Evolutionary conservation across 441 rosid species (phyloP).

Genomic region (Populus tomentosa): DNA sequence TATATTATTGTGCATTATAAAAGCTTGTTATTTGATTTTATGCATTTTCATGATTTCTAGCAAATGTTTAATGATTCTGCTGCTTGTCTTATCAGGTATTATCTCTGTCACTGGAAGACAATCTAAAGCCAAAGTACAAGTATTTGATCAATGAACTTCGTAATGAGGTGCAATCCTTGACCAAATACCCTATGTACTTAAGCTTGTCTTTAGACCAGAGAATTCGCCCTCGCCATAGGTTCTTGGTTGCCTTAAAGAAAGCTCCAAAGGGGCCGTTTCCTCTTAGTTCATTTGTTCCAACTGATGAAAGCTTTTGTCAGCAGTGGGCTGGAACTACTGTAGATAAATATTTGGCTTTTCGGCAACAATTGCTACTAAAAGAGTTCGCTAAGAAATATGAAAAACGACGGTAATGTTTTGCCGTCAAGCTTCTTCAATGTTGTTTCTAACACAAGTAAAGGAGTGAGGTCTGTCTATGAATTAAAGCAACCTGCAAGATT

Average conservation of each 20-base stretch:
- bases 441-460: not conserved
- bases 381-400: conserved; percentile 70
- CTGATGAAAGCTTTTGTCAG: conserved; percentile 85
- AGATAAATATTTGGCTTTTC: conserved; percentile 78
- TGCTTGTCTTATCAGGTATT: conserved; percentile 53
- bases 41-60: not conserved
- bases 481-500: conserved; percentile 3
- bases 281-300: conserved; percentile 73
- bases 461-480: conserved; percentile 7
- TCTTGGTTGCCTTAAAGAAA: conserved; percentile 81
- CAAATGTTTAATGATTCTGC: conserved; percentile 8
- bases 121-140: conserved; percentile 86
- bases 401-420: conserved; percentile 30
- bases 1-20: not conserved
- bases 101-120: conserved; percentile 87
- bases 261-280: conserved; percentile 97
- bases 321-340: conserved; percentile 90
- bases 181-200: conserved; percentile 80
- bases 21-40: conserved; percentile 2
- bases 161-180: conserved; percentile 73
- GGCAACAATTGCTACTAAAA: conserved; percentile 63
- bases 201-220: conserved; percentile 93
- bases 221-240: conserved; percentile 93
- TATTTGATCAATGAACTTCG: conserved; percentile 83
- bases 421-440: not conserved